phyloP scores from a whole-genome alignment of 2,329 filamentous ascomycete species.

The Pyrenochaeta sp. region DNA sequence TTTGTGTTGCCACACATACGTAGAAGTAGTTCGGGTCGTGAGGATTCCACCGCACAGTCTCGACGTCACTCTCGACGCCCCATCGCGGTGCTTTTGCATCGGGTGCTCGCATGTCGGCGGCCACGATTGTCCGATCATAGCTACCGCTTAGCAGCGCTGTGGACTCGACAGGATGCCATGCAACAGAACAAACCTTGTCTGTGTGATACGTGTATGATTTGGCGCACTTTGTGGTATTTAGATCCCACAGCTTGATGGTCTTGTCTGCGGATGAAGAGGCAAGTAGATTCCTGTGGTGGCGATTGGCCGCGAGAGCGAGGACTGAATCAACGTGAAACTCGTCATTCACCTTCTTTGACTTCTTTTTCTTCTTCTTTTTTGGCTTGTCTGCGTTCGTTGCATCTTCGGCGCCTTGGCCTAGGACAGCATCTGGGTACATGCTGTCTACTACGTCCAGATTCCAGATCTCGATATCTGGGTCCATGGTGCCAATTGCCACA shows the following conservation, averaged over 20 bases:
- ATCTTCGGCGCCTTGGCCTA: constrained; percentile 71
- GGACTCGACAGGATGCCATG: constrained; percentile 89
- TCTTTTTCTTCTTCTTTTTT: constrained; percentile 91
- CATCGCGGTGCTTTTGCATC: constrained; percentile 83
- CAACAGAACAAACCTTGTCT: constrained; percentile 95
- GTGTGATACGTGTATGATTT: constrained; percentile 97
- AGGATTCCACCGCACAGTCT: constrained; percentile 90
- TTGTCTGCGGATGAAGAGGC: constrained; percentile 96
- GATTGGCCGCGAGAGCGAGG: constrained; percentile 88
- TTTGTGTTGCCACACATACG: constrained; percentile 57
- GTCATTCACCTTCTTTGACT: constrained; percentile 86
- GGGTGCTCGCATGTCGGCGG: constrained; percentile 95
- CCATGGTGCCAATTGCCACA: constrained; percentile 94
- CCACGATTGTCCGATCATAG: constrained; percentile 92
- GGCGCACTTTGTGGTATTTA: constrained; percentile 89
- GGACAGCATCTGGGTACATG: constrained; percentile 97
- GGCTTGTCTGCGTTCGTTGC: constrained; percentile 66
- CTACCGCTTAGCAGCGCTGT: constrained; percentile 91
- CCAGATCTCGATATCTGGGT: constrained; percentile 98
- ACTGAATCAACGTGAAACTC: constrained; percentile 94
- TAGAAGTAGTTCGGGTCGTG: constrained; percentile 95
- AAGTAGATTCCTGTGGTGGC: constrained; percentile 91
- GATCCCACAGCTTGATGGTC: constrained; percentile 97
- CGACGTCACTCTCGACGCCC: constrained; percentile 95
- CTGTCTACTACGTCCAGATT: constrained; percentile 94